Conservation (phyloP, 2,329 filamentous ascomycete genomes). For the Thielaviopsis punctulata region DNA sequence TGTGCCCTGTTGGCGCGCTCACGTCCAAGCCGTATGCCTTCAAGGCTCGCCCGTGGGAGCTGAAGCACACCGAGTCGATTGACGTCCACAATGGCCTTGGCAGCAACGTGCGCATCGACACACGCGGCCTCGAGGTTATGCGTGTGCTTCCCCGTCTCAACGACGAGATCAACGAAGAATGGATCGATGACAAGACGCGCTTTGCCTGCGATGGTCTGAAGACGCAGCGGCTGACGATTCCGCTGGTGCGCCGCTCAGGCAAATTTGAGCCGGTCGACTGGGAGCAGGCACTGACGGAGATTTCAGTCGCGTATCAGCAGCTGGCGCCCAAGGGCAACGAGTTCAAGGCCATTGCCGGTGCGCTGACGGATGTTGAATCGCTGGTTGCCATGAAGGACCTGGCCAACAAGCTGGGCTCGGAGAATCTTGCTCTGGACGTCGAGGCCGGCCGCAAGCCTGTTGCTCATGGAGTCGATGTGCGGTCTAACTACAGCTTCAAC, state of each 20-base stretch:
- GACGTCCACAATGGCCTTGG: constrained; percentile 87
- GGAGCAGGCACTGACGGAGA: constrained; percentile 87
- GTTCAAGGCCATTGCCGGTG: constrained; percentile 87
- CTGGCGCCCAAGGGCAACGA: constrained; percentile 77
- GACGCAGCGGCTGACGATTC: constrained; percentile 88
- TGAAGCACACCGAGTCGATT: constrained; percentile 89
- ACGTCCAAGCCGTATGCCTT: constrained; percentile 97
- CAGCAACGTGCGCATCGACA: constrained; percentile 87
- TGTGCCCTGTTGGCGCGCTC: constrained; percentile 91
- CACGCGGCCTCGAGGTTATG: constrained; percentile 90
- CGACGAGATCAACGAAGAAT: constrained; percentile 97
- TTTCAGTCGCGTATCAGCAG: constrained; percentile 62
- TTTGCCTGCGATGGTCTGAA: constrained; percentile 94
- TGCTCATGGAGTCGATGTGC: constrained; percentile 82
- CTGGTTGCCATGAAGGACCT: constrained; percentile 94
- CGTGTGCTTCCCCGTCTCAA: constrained; percentile 82
- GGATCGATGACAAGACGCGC: constrained; percentile 97
- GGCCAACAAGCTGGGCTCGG: constrained; percentile 88
- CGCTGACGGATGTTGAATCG: constrained; percentile 80
- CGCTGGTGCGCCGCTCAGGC: constrained; percentile 71
- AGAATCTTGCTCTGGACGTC: constrained; percentile 87
- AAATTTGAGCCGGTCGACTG: constrained; percentile 86
- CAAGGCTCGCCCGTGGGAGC: constrained; percentile 88
- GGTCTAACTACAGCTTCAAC: constrained; percentile 94
- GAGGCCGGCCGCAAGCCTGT: constrained; percentile 67